phyloP scores from a whole-genome alignment of 352 stramenopile species.

The Phytophthora capsici region DNA sequence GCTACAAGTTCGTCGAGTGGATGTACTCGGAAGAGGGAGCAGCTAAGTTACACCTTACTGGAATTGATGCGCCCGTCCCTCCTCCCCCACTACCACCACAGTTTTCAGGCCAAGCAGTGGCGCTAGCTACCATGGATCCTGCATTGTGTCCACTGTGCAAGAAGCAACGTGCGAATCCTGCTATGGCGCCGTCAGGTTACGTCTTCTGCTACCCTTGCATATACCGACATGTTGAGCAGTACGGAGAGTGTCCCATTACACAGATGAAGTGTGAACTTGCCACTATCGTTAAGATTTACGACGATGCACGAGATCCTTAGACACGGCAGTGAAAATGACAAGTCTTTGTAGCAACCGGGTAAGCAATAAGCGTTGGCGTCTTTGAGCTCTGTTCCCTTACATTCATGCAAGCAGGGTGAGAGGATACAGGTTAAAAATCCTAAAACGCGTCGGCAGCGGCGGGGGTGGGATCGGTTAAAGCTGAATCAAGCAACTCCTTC shows the following conservation, averaged over 20 bases:
- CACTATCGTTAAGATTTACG: constrained; percentile 85
- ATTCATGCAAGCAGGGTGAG: neutral
- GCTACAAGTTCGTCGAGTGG: constrained; percentile 90
- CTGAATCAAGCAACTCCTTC: constrained; percentile 48
- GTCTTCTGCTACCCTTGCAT: constrained; percentile 90
- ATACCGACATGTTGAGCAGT: constrained; percentile 73
- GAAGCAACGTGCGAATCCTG: constrained; percentile 74
- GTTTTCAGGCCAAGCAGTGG: constrained; percentile 64
- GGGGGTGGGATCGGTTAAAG: neutral
- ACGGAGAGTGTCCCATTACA: constrained; percentile 80
- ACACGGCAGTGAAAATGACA: neutral
- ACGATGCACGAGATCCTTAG: constrained; percentile 57
- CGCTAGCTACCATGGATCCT: constrained; percentile 54
- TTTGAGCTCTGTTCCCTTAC: too few relatives aligned
- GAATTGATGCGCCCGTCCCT: constrained; percentile 62
- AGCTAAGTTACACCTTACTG: constrained; percentile 61
- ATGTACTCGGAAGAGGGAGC: constrained; percentile 89
- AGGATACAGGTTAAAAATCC: neutral
- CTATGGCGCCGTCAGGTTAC: constrained; percentile 73
- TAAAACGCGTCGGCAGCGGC: constrained; percentile 30
- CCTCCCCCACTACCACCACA: constrained; percentile 75
- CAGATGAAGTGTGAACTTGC: constrained; percentile 71
- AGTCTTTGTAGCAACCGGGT: constrained; percentile 8
- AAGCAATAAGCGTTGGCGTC: neutral
- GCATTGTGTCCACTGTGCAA: constrained; percentile 75